Conservation (phyloP, 495 filamentous ascomycete genomes). For the Podospora fimiseda region DNA sequence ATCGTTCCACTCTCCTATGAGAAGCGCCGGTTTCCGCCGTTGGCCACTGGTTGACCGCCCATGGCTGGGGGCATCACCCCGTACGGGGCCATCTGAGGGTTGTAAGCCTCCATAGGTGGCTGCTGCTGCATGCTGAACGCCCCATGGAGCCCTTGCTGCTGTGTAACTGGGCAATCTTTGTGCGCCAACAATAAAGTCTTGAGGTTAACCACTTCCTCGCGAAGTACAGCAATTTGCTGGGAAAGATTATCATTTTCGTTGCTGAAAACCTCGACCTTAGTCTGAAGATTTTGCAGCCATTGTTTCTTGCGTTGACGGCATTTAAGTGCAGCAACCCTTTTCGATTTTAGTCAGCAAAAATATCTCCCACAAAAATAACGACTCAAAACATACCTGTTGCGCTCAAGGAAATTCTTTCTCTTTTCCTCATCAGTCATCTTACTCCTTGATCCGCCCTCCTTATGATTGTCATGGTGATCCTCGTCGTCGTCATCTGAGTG, state of each 20-base stretch:
- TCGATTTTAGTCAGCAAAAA: not conserved
- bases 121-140: slow-evolving; percentile 51
- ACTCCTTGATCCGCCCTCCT: slow-evolving; percentile 36
- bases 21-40: slow-evolving; percentile 47
- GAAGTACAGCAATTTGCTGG: slow-evolving; percentile 70
- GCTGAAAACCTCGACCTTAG: slow-evolving; percentile 87
- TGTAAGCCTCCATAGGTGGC: slow-evolving; percentile 39
- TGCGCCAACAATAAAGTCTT: slow-evolving; percentile 91
- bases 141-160: slow-evolving; percentile 71
- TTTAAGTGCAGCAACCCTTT: slow-evolving; percentile 89
- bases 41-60: slow-evolving; percentile 47
- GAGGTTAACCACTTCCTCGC: slow-evolving; percentile 91
- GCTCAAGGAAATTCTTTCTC: slow-evolving; percentile 92
- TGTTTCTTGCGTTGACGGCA: slow-evolving; percentile 98
- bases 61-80: slow-evolving; percentile 59
- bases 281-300: slow-evolving; percentile 92
- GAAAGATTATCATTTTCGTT: slow-evolving; percentile 86
- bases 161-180: slow-evolving; percentile 92
- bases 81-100: slow-evolving; percentile 64
- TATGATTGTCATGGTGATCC: slow-evolving; percentile 30
- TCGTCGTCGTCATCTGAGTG: slow-evolving; percentile 32
- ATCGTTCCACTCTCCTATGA: slow-evolving; percentile 27
- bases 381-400: slow-evolving; percentile 70
- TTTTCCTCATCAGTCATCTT: slow-evolving; percentile 99
- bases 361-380: not conserved